phyloP scores from a whole-genome alignment of 192 early-diverging fungal genomes.

The Podila minutissima region DNA sequence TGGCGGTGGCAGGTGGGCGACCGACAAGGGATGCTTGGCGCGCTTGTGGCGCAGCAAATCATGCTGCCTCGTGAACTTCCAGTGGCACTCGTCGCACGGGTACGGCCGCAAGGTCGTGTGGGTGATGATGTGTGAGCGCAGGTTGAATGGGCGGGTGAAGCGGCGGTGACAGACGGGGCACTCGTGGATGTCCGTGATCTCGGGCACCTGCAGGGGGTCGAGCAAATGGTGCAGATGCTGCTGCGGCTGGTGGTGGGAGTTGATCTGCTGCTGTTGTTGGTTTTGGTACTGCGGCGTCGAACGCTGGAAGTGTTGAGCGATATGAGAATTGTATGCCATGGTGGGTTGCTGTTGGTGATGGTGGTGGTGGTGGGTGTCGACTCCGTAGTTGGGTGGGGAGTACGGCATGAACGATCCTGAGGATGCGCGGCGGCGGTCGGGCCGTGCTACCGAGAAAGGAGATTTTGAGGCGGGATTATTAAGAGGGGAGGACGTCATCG shows the following conservation, averaged over 20 bases:
- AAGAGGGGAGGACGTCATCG: slow-evolving; percentile 1
- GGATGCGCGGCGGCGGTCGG: neutral
- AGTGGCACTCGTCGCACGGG: slow-evolving; percentile 77
- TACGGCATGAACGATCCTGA: slow-evolving; percentile 1
- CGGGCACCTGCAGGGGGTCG: slow-evolving; percentile 29
- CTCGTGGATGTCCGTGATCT: slow-evolving; percentile 43
- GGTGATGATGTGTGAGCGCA: slow-evolving; percentile 81
- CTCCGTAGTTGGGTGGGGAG: neutral
- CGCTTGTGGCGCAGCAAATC: slow-evolving; percentile 42
- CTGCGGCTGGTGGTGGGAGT: slow-evolving; percentile 11
- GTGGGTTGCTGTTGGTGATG: slow-evolving; percentile 10
- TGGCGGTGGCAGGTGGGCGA: slow-evolving; percentile 16
- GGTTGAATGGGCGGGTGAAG: slow-evolving; percentile 79
- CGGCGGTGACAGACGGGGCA: slow-evolving; percentile 44
- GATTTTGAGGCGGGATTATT: neutral
- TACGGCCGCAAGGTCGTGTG: slow-evolving; percentile 82
- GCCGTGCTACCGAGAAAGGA: neutral
- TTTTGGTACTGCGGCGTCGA: slow-evolving; percentile 2
- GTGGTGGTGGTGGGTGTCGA: neutral
- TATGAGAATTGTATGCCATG: neutral
- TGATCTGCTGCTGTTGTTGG: slow-evolving; percentile 26
- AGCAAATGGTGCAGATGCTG: slow-evolving; percentile 35
- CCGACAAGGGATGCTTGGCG: slow-evolving; percentile 39
- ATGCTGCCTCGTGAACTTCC: slow-evolving; percentile 76
- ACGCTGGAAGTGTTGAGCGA: slow-evolving; percentile 2